phyloP scores from a whole-genome alignment of 1,284 basidiomycete genomes.

The Puccinia triticina region DNA sequence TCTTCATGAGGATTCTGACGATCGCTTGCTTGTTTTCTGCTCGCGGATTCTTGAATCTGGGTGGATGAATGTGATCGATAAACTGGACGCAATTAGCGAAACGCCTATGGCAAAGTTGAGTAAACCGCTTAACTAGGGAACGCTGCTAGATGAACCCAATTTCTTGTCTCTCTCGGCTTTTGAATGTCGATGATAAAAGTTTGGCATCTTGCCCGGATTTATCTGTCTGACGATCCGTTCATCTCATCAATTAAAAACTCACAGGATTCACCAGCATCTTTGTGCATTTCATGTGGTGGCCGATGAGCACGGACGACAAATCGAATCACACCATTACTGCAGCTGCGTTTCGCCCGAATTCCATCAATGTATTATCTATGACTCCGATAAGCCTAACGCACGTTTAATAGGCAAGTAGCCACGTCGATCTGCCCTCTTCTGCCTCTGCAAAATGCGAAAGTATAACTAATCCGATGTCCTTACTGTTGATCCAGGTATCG shows the following conservation, averaged over 20 bases:
- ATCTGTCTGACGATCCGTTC: too few species aligned
- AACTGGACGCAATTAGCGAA: too few species aligned
- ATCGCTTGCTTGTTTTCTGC: not conserved
- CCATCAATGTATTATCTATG: constrained; percentile 54
- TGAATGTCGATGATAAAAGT: too few species aligned
- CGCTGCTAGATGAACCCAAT: too few species aligned
- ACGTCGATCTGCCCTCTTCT: not conserved
- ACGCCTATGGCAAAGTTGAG: constrained; percentile 30
- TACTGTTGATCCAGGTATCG: constrained; percentile 42
- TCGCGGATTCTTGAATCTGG: too few species aligned
- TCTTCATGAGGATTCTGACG: too few species aligned
- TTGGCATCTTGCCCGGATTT: too few species aligned
- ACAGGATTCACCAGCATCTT: constrained; percentile 35
- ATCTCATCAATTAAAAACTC: not conserved
- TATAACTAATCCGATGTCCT: not conserved
- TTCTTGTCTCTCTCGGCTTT: too few species aligned
- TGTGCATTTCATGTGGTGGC: constrained; percentile 47
- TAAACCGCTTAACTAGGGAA: not conserved
- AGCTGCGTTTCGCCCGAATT: constrained; percentile 51
- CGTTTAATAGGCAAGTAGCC: constrained; percentile 52
- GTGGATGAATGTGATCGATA: too few species aligned
- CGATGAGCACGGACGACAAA: constrained; percentile 51
- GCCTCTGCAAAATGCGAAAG: not conserved
- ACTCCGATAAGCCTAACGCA: constrained; percentile 53
- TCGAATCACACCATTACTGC: constrained; percentile 53